Conservation (phyloP, 2,329 filamentous ascomycete genomes). For the Claviceps sp. region DNA sequence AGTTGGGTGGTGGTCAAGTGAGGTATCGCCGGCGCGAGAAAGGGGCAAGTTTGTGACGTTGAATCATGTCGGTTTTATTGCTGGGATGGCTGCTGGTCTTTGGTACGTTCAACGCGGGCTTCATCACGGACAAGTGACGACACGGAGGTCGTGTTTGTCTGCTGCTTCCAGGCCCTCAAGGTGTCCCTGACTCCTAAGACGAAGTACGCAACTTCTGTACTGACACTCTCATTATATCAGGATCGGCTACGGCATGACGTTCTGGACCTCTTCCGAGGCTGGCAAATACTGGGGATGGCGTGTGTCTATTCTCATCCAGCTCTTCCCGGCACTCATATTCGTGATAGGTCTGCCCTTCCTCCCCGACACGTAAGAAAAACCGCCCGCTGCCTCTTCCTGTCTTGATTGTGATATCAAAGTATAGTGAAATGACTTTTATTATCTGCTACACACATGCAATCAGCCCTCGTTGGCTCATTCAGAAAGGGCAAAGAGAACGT, state of each 20-base stretch:
- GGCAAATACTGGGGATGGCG: slow-evolving; percentile 40
- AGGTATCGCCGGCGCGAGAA: slow-evolving; percentile 38
- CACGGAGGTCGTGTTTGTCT: not conserved
- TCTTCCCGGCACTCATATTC: slow-evolving; percentile 37
- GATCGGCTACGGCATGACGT: slow-evolving; percentile 42
- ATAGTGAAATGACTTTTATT: not conserved
- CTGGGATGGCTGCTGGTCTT: slow-evolving; percentile 38
- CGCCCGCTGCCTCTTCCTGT: not conserved
- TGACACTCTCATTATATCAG: slow-evolving; percentile 16
- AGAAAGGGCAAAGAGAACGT: slow-evolving; percentile 28
- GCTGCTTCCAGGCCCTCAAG: not conserved
- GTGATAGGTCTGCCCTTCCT: slow-evolving; percentile 35
- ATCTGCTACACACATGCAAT: too few species aligned
- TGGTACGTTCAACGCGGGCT: slow-evolving; percentile 25
- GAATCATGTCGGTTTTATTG: slow-evolving; percentile 45
- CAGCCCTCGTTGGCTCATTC: slow-evolving; percentile 43
- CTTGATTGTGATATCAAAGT: not conserved
- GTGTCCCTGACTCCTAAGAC: not conserved
- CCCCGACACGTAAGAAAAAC: slow-evolving; percentile 41
- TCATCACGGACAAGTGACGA: too few species aligned
- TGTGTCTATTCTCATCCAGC: slow-evolving; percentile 35
- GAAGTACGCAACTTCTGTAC: not conserved
- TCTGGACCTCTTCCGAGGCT: slow-evolving; percentile 28
- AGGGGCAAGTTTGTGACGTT: slow-evolving; percentile 43
- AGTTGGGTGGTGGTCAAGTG: slow-evolving; percentile 20